Base-by-base conservation (phyloP, 768 basidiomycete genomes). In the Polyporus arcularius region DNA sequence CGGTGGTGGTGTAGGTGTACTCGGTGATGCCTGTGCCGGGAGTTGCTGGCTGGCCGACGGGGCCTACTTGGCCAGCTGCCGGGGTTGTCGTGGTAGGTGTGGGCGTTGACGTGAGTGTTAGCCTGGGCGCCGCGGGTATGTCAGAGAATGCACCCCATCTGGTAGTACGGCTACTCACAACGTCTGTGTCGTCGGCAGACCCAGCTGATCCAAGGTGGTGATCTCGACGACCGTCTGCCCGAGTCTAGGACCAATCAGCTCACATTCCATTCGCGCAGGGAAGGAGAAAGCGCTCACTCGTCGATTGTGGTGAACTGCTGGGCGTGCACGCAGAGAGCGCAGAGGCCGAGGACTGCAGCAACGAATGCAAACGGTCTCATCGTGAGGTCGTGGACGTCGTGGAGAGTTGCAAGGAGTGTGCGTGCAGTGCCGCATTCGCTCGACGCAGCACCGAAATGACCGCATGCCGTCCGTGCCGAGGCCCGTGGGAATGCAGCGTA, bases 161-260 rank as follows among this genome's bases (percentile, higher is more conserved):
- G 21, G 21, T 15, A 12, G 38, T 26, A 26, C 8, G 30, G 35
- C 31, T 28, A 67, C 79, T 26, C 57, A 86, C 84, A 86, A 38
- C 6, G 74, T 71, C 26, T 68, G 60, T 8, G 86, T 87, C 1
- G 73, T 67, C 6, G 76, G 70, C 12, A 74, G 14, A 30, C 80
- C 84, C 12, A 73, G 63, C 11, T 50, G 63, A 63, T 83, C 78
- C 35, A 72, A 63, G 16, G 81, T 78, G 60, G 82, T 55, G 47
- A 81, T 72, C 57, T 83, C 78, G 31, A 87, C 77, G 47, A 90
- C 74, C 0, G 85, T 79, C 38, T 75, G 68, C 7, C 88, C 88
- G 42, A 73, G 72, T 6, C 80, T 81, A 26, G 21, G 59, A 18
- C 28, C 7, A 46, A 55, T 18, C 40, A 21, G 26, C 10, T 42